These are phyloP conservation scores for Entamoeba histolytica DNA, from an alignment of 208 protist species.

Conservation along the genomic window DNA sequence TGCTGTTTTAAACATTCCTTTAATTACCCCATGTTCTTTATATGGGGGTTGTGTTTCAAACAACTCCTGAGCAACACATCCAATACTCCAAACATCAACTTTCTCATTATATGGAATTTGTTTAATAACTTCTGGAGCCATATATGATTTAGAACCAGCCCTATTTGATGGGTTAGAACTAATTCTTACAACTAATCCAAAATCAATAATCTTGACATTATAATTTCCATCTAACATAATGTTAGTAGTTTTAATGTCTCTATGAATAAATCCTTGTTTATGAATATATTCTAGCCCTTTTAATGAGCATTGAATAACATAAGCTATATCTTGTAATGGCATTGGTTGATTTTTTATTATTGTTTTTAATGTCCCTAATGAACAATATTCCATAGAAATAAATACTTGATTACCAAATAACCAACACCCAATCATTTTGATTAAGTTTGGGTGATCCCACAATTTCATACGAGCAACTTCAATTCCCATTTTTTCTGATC, in stretches of 20 bases:
- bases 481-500: not conserved
- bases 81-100: conserved; percentile 8
- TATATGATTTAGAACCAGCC: conserved; percentile 2
- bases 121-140: conserved; percentile 13
- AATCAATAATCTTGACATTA: conserved; percentile 28
- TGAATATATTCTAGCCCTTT: not conserved
- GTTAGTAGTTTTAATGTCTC: conserved; percentile 35
- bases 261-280: conserved; percentile 3
- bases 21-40: not conserved
- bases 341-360: not conserved
- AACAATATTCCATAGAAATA: not conserved
- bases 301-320: not conserved
- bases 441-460: not conserved
- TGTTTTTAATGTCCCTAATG: not conserved
- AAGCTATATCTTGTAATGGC: not conserved
- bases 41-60: not conserved
- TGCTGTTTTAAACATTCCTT: not conserved
- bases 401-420: not conserved
- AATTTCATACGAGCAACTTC: not conserved
- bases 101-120: conserved; percentile 6
- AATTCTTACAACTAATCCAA: conserved; percentile 9
- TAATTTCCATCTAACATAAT: conserved; percentile 13
- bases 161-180: not conserved
- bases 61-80: conserved; percentile 9
- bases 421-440: not conserved